Evolutionary conservation across 805 yeast species (phyloP).

Genomic region (Zygosaccharomyces siamensis): DNA sequence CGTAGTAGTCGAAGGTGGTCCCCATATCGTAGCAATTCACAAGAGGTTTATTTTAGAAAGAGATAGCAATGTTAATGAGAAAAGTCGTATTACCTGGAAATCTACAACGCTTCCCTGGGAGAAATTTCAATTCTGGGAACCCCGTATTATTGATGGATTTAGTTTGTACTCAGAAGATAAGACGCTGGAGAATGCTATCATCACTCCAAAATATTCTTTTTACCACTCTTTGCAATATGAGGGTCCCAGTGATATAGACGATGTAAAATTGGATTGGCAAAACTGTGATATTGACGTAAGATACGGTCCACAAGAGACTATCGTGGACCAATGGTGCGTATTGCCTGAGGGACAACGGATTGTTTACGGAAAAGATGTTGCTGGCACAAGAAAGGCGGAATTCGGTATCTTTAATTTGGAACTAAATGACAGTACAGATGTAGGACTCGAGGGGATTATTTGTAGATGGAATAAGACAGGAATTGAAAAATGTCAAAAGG

Average conservation of each 20-base stretch:
- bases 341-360: conserved; percentile 7
- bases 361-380: conserved; percentile 5
- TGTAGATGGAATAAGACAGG: conserved; percentile 24
- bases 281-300: conserved; percentile 10
- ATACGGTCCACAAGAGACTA: conserved; percentile 2
- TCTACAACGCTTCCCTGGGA: conserved; percentile 1
- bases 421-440: conserved; percentile 18
- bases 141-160: conserved; percentile 14
- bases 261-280: conserved; percentile 3
- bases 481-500: conserved; percentile 28
- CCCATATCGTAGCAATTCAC: conserved; percentile 15
- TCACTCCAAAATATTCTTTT: conserved; percentile 14
- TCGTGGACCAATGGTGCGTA: conserved; percentile 22
- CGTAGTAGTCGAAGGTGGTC: conserved; percentile 16
- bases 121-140: conserved; percentile 1
- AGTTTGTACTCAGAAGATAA: conserved; percentile 15
- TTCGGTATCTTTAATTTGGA: conserved; percentile 30
- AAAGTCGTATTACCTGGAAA: conserved; percentile 19
- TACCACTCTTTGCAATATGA: conserved; percentile 14
- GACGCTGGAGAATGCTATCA: conserved; percentile 2
- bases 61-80: not conserved
- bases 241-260: not conserved
- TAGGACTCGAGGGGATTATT: conserved; percentile 27
- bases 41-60: conserved; percentile 12
- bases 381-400: conserved; percentile 18